A percentile compares a stretch with the other conserved stretches of the same genome.
Conservation (phyloP, 1,284 basidiomycete species). For the Meira nashicola region DNA sequence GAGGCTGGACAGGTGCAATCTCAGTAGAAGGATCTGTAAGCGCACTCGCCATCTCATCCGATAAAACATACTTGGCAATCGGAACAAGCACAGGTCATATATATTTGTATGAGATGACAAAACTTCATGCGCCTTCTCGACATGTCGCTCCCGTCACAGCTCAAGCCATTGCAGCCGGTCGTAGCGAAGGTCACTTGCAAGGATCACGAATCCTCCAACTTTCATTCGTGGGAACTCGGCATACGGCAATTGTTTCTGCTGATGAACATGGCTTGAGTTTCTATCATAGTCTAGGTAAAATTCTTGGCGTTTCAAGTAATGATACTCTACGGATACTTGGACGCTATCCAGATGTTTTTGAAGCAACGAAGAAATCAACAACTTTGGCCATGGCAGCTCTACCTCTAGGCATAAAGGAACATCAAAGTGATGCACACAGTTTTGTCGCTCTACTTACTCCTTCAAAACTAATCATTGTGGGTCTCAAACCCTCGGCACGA, state of each 20-base stretch:
- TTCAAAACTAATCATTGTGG: conserved; percentile 84
- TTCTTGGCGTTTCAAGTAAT: conserved; percentile 89
- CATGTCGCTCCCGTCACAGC: conserved; percentile 69
- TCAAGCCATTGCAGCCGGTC: conserved; percentile 67
- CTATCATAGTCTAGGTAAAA: conserved; percentile 89
- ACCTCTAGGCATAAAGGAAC: conserved; percentile 70
- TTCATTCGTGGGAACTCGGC: conserved; percentile 85
- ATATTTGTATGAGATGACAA: conserved; percentile 76
- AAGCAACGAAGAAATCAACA: conserved; percentile 33
- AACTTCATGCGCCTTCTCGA: conserved; percentile 61
- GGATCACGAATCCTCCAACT: conserved; percentile 81
- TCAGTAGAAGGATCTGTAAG: conserved; percentile 70
- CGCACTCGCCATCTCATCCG: conserved; percentile 81
- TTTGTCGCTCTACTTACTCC: conserved; percentile 83
- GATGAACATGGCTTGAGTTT: conserved; percentile 89
- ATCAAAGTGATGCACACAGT: conserved; percentile 76
- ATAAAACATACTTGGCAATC: conserved; percentile 85
- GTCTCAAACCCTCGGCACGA: conserved; percentile 80
- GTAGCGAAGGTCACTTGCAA: conserved; percentile 84
- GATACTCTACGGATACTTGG: conserved; percentile 92
- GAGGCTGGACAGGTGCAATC: not conserved
- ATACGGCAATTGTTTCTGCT: conserved; percentile 86
- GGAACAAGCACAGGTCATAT: conserved; percentile 83
- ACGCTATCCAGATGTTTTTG: conserved; percentile 60
- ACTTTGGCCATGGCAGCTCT: conserved; percentile 75